Evolutionary conservation across 2,329 filamentous ascomycete genomes (phyloP).

Genomic region (Pseudogymnoascus sp.): DNA sequence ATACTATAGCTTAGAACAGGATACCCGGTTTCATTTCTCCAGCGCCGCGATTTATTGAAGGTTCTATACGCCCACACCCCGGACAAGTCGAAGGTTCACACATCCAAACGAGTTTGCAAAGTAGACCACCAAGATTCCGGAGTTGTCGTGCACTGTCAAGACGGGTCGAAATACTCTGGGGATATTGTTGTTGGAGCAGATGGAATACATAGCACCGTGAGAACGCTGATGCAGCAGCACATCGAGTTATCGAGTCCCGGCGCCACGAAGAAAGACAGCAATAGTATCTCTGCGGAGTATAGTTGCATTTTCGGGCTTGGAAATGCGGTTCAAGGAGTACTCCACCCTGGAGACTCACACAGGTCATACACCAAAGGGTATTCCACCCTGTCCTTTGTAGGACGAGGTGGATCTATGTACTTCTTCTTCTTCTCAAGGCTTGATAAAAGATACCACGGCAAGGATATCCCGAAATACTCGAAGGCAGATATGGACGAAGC

Average conservation of each 20-base stretch:
- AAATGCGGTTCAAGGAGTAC: conserved; percentile 4
- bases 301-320: conserved; percentile 21
- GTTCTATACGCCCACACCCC: conserved; percentile 18
- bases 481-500: conserved; percentile 14
- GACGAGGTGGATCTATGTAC: conserved; percentile 13
- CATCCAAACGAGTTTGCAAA: conserved; percentile 14
- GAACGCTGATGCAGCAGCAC: conserved; percentile 16
- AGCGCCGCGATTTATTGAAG: conserved; percentile 11
- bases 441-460: conserved; percentile 11
- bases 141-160: conserved; percentile 16
- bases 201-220: conserved; percentile 20
- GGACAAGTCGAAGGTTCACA: conserved; percentile 17
- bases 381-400: conserved; percentile 15
- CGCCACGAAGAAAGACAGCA: conserved; percentile 11
- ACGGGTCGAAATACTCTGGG: conserved; percentile 18
- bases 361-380: conserved; percentile 11
- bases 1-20: conserved; percentile 15
- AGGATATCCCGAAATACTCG: conserved; percentile 17
- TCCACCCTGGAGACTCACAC: conserved; percentile 12
- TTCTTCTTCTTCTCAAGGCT: conserved; percentile 18
- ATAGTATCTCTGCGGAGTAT: conserved; percentile 21
- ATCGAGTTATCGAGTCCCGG: conserved; percentile 8
- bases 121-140: conserved; percentile 13
- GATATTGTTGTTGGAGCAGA: conserved; percentile 23
- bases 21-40: conserved; percentile 14